A percentile compares a stretch with the other conserved stretches of the same genome.
phyloP scores from a whole-genome alignment of 148 eudicot species.

The Oxyria digyna region DNA sequence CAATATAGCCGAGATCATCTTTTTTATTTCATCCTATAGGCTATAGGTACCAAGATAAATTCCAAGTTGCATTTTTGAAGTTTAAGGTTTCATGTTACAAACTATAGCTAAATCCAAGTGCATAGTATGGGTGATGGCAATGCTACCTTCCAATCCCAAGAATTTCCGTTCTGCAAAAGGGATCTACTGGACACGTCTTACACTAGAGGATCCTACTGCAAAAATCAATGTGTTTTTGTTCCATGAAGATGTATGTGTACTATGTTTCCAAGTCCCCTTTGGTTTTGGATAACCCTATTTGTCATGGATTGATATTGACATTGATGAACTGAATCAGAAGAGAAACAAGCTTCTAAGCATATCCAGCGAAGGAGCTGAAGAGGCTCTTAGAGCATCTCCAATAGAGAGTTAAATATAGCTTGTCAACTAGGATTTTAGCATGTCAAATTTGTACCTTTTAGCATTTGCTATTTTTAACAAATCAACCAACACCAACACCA shows the following conservation, averaged over 20 bases:
- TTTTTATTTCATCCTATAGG: neutral
- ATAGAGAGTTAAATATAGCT: too few relatives aligned
- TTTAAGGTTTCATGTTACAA: constrained; percentile 20
- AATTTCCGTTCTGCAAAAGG: constrained; percentile 49
- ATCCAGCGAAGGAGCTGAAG: too few relatives aligned
- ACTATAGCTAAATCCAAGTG: constrained; percentile 69
- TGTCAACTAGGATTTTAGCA: too few relatives aligned
- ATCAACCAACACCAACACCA: too few relatives aligned
- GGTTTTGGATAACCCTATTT: too few relatives aligned
- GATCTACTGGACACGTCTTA: constrained; percentile 48
- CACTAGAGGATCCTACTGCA: constrained; percentile 87
- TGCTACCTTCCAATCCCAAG: constrained; percentile 48
- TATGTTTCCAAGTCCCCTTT: neutral
- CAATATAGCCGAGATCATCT: too few relatives aligned
- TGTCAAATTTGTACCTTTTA: too few relatives aligned
- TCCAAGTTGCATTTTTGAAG: neutral
- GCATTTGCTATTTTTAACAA: too few relatives aligned
- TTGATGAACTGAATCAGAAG: too few relatives aligned
- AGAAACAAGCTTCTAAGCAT: too few relatives aligned
- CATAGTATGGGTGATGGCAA: constrained; percentile 59
- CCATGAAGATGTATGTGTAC: constrained; percentile 54
- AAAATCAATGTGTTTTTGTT: constrained; percentile 67
- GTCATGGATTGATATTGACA: too few relatives aligned
- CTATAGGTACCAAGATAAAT: neutral
- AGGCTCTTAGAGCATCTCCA: too few relatives aligned